These are phyloP conservation scores for Torrubiella hemipterigena DNA, from an alignment of 2,329 filamentous ascomycete genomes.

Conservation along the genomic window DNA sequence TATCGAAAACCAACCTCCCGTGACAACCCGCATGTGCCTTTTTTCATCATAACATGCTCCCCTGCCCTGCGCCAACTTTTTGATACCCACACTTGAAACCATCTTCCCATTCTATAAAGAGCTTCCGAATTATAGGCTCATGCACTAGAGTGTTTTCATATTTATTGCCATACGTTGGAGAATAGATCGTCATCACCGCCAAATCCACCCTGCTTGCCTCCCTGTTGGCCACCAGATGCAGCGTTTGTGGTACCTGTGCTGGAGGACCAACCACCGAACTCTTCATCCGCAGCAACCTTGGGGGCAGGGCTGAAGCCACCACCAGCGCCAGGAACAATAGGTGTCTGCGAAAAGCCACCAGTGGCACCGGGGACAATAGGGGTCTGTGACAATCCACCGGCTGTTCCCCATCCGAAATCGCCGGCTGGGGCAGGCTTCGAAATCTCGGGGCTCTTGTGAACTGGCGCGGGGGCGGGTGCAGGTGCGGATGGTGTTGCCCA, in stretches of 20 bases:
- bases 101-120: no score
- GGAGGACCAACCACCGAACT: slow-evolving; percentile 93
- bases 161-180: slow-evolving; percentile 85
- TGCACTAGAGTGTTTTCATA: no score
- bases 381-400: slow-evolving; percentile 38
- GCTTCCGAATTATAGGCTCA: no score
- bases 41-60: no score
- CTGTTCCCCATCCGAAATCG: slow-evolving; percentile 50
- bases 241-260: slow-evolving; percentile 34
- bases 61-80: no score
- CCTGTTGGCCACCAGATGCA: slow-evolving; percentile 22
- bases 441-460: slow-evolving; percentile 50
- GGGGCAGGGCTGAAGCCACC: slow-evolving; percentile 55
- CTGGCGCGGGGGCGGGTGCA: slow-evolving; percentile 30
- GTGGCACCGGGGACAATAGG: slow-evolving; percentile 42
- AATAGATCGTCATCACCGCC: slow-evolving; percentile 77
- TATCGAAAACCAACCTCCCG: no score
- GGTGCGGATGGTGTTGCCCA: slow-evolving; percentile 60
- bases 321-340: slow-evolving; percentile 48
- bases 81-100: no score
- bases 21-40: no score
- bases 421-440: slow-evolving; percentile 31
- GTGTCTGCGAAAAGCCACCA: slow-evolving; percentile 41
- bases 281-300: slow-evolving; percentile 77
- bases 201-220: slow-evolving; percentile 46